Conservation (phyloP, 305 asterid genomes). For the Fraxinus ornus region DNA sequence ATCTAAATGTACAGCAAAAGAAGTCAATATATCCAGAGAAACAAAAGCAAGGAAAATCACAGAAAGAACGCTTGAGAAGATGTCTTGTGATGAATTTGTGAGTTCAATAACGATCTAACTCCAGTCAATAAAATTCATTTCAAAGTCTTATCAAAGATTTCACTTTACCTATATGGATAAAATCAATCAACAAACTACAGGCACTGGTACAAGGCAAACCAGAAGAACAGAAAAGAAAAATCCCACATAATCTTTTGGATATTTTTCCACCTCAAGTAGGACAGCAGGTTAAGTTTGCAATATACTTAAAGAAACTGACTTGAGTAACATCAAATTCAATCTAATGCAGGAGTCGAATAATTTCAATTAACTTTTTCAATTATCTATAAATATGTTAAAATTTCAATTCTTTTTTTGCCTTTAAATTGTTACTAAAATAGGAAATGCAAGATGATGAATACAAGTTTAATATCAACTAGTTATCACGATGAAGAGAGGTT, state of each 20-base stretch:
- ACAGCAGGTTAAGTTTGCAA: not conserved
- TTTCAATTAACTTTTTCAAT: not conserved
- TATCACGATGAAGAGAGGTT: not conserved
- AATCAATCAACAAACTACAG: not conserved
- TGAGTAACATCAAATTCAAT: not conserved
- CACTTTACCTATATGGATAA: not conserved
- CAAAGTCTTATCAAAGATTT: not conserved
- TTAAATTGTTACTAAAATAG: not conserved
- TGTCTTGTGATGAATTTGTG: conserved; percentile 1
- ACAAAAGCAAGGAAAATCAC: conserved; percentile 7
- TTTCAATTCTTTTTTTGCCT: not conserved
- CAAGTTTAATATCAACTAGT: not conserved
- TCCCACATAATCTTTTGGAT: not conserved
- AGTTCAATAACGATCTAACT: not conserved
- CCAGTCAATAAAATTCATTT: not conserved
- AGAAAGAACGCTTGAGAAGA: conserved; percentile 16
- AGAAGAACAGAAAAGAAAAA: not conserved
- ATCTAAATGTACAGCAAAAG: conserved; percentile 35
- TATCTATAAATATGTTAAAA: not conserved
- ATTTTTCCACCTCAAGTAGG: not conserved
- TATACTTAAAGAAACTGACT: not conserved
- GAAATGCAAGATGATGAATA: not conserved
- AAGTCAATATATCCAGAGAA: conserved; percentile 7
- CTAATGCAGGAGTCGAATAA: not conserved
- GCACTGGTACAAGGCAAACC: not conserved